Evolutionary conservation across 1,284 basidiomycete genomes (phyloP).

Genomic region (Ustilago tritici): DNA sequence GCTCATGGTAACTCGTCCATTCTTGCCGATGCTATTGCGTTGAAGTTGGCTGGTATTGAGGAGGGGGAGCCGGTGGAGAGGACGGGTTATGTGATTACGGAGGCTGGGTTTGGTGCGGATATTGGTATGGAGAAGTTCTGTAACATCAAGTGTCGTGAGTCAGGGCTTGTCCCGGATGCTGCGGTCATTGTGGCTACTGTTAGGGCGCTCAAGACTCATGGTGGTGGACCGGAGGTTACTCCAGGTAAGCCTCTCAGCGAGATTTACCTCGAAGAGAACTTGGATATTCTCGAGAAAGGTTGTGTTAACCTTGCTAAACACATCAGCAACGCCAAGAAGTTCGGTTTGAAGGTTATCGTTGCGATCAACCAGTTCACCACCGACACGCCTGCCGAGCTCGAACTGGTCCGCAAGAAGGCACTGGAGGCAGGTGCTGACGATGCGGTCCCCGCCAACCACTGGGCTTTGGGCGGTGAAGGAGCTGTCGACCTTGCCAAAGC

Average conservation of each 20-base stretch:
- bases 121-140: constrained; percentile 91
- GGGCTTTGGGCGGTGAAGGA: constrained; percentile 66
- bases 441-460: constrained; percentile 95
- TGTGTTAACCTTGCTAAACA: constrained; percentile 94
- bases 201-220: constrained; percentile 98
- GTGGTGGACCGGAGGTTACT: constrained; percentile 95
- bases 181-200: constrained; percentile 97
- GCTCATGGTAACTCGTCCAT: constrained; percentile 99
- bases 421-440: constrained; percentile 90
- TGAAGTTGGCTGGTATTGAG: constrained; percentile 97
- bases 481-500: constrained; percentile 65
- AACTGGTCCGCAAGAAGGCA: constrained; percentile 83
- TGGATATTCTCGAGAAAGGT: constrained; percentile 89
- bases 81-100: constrained; percentile 95
- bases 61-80: constrained; percentile 84
- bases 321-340: constrained; percentile 94
- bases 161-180: constrained; percentile 91
- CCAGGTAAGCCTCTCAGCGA: constrained; percentile 94
- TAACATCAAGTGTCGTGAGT: constrained; percentile 98
- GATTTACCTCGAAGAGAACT: constrained; percentile 93
- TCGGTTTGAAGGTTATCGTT: constrained; percentile 95
- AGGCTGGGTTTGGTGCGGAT: constrained; percentile 98
- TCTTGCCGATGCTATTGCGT: constrained; percentile 92
- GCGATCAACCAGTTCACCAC: constrained; percentile 94
- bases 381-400: constrained; percentile 90